Conservation (phyloP, 1,284 basidiomycete species). For the Marasmius tenuissimus region DNA sequence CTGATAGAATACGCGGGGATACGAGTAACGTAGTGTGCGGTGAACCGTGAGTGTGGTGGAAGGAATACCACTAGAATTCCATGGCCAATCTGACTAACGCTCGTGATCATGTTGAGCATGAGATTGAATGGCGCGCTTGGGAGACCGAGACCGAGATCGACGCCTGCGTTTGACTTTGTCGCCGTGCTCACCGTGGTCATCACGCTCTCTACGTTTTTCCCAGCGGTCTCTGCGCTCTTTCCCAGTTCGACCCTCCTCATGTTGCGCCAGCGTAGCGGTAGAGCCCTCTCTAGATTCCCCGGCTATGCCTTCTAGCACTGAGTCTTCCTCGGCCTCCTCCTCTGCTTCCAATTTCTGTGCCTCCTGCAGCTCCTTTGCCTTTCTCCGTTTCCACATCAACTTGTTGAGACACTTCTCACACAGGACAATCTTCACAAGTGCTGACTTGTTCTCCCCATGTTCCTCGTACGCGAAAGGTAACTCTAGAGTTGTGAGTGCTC, state of each 20-base stretch:
- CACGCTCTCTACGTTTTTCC: neutral
- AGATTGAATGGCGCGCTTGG: neutral
- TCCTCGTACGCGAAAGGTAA: constrained; percentile 88
- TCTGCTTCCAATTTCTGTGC: constrained; percentile 10
- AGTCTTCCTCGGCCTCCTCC: neutral
- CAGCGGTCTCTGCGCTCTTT: neutral
- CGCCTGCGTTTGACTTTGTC: neutral
- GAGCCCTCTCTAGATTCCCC: neutral
- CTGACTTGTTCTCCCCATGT: constrained; percentile 70
- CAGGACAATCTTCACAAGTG: constrained; percentile 86
- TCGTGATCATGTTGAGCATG: too few relatives aligned
- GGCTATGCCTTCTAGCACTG: neutral
- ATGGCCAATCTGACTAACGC: too few relatives aligned
- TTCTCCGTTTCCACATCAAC: constrained; percentile 81
- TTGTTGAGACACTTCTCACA: constrained; percentile 79
- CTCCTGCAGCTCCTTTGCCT: constrained; percentile 47
- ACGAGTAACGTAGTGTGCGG: too few relatives aligned
- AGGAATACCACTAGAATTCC: too few relatives aligned
- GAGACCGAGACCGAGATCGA: neutral
- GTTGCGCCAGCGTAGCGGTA: neutral
- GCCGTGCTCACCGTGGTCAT: neutral
- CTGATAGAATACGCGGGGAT: too few relatives aligned
- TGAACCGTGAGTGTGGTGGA: too few relatives aligned
- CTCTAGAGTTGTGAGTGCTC: constrained; percentile 69
- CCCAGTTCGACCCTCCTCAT: neutral